Conservation (phyloP, 179 eudicot species). For the Dionaea muscipula region DNA sequence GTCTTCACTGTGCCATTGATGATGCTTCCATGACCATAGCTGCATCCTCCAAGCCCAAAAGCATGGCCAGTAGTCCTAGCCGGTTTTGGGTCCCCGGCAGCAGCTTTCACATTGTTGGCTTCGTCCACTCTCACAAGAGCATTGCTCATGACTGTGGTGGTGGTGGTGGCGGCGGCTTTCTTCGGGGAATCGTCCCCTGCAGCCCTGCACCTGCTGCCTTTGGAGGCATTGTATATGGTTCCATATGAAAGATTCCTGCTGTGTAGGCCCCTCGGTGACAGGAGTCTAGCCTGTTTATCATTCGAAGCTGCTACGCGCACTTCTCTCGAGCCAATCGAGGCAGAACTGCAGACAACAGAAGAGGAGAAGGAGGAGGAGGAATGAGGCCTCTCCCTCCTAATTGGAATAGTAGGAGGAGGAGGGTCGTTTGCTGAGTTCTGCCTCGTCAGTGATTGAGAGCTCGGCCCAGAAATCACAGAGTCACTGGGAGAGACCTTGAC, state of each 20-base stretch:
- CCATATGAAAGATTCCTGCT: constrained; percentile 16
- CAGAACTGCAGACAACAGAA: not conserved
- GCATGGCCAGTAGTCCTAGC: constrained; percentile 4
- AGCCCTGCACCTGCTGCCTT: no score
- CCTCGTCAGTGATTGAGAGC: not conserved
- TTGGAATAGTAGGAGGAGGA: not conserved
- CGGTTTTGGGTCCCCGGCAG: constrained; percentile 1
- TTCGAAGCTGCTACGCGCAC: not conserved
- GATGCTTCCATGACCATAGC: constrained; percentile 22
- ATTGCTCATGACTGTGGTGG: not conserved
- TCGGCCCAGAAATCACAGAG: not conserved
- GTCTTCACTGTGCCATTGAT: constrained; percentile 9
- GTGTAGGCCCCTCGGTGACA: constrained; percentile 10
- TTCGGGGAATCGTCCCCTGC: not conserved
- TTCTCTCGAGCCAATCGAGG: not conserved
- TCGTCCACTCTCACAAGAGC: constrained; percentile 1
- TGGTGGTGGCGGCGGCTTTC: not conserved
- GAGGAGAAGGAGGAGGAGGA: no score
- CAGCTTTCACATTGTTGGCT: constrained; percentile 1
- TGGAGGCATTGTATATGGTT: constrained; percentile 14
- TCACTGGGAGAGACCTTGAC: constrained; percentile 9
- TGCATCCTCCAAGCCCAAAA: constrained; percentile 19
- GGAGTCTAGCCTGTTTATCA: constrained; percentile 8
- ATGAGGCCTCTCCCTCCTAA: not conserved
- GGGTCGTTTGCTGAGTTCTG: not conserved